Evolutionary conservation across 805 yeast genomes (phyloP).

Genomic region (Schwanniomyces vanrijiae): DNA sequence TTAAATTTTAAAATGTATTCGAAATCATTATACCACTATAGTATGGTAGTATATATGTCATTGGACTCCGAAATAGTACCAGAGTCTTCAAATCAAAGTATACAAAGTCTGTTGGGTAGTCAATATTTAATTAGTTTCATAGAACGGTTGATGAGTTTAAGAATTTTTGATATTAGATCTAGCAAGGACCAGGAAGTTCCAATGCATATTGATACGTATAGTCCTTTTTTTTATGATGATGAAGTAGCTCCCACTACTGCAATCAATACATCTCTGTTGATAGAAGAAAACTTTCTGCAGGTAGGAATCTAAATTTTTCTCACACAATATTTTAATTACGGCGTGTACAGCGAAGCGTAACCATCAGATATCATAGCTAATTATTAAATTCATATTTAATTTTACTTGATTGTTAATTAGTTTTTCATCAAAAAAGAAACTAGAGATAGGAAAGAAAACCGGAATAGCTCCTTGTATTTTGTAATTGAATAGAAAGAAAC

Average conservation of each 20-base stretch:
- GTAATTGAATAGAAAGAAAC: not conserved
- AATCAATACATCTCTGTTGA: not conserved
- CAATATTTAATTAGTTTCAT: slow-evolving; percentile 9
- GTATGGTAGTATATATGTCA: not conserved
- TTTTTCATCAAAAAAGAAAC: not conserved
- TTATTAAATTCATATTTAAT: no score
- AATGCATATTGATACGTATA: not conserved
- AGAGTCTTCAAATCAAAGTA: not conserved
- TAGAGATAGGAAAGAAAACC: not conserved
- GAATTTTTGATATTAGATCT: slow-evolving; percentile 12
- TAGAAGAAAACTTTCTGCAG: not conserved
- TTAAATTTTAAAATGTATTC: slow-evolving; percentile 20
- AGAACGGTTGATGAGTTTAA: slow-evolving; percentile 6
- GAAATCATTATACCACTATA: slow-evolving; percentile 15
- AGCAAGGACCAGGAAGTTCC: not conserved
- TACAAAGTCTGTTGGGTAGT: slow-evolving; percentile 2
- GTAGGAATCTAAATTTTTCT: not conserved
- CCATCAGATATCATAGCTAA: not conserved
- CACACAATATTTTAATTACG: not conserved
- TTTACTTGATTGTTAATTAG: not conserved
- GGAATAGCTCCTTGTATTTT: not conserved
- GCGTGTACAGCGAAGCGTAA: not conserved
- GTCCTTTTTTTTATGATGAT: not conserved
- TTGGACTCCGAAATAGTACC: not conserved
- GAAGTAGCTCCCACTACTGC: not conserved